Evolutionary conservation across 257 asterid species (phyloP).

Genomic region (Fraxinus americana): DNA sequence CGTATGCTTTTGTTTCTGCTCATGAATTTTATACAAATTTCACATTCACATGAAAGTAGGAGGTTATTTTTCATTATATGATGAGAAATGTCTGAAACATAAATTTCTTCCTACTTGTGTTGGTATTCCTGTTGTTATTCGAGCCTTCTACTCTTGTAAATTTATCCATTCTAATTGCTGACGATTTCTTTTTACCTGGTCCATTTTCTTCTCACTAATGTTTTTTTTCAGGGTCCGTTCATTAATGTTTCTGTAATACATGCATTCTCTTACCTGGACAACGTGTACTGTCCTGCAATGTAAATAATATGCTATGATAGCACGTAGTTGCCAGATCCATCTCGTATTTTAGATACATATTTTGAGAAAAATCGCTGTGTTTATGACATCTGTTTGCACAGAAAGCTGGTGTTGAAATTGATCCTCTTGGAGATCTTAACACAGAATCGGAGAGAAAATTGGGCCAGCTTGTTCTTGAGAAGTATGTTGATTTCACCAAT

Average conservation of each 20-base stretch:
- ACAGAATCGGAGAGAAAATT: slow-evolving; percentile 86
- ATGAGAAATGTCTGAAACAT: not conserved
- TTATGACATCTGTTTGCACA: slow-evolving; percentile 28
- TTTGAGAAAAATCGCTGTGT: not conserved
- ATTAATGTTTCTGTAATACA: not conserved
- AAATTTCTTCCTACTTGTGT: not conserved
- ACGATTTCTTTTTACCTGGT: not conserved
- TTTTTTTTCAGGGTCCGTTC: not conserved
- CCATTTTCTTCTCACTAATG: not conserved
- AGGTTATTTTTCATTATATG: not conserved
- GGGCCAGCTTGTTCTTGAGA: slow-evolving; percentile 82
- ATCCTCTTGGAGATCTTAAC: slow-evolving; percentile 89
- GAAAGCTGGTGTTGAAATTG: slow-evolving; percentile 90
- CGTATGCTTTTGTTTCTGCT: not conserved
- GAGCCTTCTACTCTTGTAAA: not conserved
- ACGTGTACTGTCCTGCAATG: not conserved
- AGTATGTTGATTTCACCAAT: slow-evolving; percentile 47
- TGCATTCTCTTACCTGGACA: not conserved
- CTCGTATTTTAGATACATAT: not conserved
- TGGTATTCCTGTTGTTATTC: not conserved
- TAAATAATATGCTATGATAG: not conserved
- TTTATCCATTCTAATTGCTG: not conserved
- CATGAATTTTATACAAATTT: not conserved
- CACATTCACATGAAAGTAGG: no score
- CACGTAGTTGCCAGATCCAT: not conserved